Percentiles rank a stretch among this genome's conserved stretches.
Conservation (phyloP, 768 basidiomycete species). For the Psilocybe sp. region DNA sequence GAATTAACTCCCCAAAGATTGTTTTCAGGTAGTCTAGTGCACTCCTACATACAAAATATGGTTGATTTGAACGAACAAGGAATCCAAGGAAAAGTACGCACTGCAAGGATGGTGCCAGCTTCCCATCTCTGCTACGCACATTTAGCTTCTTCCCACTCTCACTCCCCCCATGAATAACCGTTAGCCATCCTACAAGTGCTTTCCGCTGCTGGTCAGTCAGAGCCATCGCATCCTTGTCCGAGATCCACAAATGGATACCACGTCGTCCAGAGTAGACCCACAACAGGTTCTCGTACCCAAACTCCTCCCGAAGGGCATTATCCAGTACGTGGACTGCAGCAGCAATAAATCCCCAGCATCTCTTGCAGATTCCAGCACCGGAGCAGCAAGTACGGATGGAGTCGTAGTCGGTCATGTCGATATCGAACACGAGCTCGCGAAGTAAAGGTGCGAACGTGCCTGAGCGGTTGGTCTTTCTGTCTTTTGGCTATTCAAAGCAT, state of each 20-base stretch:
- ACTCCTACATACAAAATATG: slow-evolving; percentile 24
- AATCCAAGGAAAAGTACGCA: slow-evolving; percentile 34
- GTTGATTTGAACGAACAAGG: slow-evolving; percentile 1
- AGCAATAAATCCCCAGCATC: slow-evolving; percentile 94
- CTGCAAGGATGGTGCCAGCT: slow-evolving; percentile 75
- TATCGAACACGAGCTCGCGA: slow-evolving; percentile 97
- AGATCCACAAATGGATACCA: slow-evolving; percentile 98
- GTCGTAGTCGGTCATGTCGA: slow-evolving; percentile 99
- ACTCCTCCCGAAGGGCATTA: slow-evolving; percentile 75
- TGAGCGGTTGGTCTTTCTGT: slow-evolving; percentile 73
- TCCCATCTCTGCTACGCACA: slow-evolving; percentile 43
- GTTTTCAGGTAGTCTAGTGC: slow-evolving; percentile 48
- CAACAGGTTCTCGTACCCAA: slow-evolving; percentile 84
- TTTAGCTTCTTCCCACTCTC: slow-evolving; percentile 83
- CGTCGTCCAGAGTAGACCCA: slow-evolving; percentile 99
- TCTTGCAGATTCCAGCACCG: slow-evolving; percentile 83
- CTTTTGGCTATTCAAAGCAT: slow-evolving; percentile 63
- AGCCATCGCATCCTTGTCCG: slow-evolving; percentile 82
- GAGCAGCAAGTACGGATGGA: slow-evolving; percentile 92
- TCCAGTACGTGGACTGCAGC: slow-evolving; percentile 90
- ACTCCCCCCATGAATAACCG: slow-evolving; percentile 78
- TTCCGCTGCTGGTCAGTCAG: slow-evolving; percentile 90
- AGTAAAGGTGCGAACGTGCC: slow-evolving; percentile 73
- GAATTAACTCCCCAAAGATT: slow-evolving; percentile 64
- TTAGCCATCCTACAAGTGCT: slow-evolving; percentile 83